Conservation (phyloP, 345 rosid species). For the Lepidium africanum region DNA sequence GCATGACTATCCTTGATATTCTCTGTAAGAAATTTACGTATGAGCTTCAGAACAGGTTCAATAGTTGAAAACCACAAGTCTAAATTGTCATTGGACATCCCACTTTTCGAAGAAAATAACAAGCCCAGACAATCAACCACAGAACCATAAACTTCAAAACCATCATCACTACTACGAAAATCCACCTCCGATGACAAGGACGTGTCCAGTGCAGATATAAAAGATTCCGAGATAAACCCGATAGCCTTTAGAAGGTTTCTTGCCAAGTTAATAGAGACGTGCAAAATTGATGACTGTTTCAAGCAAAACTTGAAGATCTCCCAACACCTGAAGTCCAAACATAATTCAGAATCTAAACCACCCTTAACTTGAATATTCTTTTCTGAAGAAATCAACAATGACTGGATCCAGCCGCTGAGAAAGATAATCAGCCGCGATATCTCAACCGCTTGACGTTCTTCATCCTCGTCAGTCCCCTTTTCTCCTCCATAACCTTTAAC, state of each 20-base stretch:
- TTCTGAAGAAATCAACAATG: conserved; percentile 41
- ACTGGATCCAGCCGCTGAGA: conserved; percentile 75
- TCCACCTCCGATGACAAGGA: conserved; percentile 18
- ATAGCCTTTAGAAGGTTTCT: conserved; percentile 55
- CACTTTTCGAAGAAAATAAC: conserved; percentile 49
- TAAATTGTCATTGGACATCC: conserved; percentile 56
- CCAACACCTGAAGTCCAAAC: conserved; percentile 80
- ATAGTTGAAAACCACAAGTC: conserved; percentile 63
- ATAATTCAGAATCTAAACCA: conserved; percentile 23
- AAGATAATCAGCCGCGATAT: conserved; percentile 47
- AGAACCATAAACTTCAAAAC: conserved; percentile 36
- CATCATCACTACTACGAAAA: conserved; percentile 34
- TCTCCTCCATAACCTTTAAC: conserved; percentile 25
- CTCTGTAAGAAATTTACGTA: conserved; percentile 31
- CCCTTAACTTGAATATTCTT: conserved; percentile 32
- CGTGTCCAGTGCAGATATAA: conserved; percentile 27
- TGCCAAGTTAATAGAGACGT: conserved; percentile 46
- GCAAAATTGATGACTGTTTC: conserved; percentile 47
- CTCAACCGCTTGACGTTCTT: conserved; percentile 52
- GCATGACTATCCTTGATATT: conserved; percentile 34
- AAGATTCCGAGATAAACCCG: conserved; percentile 32
- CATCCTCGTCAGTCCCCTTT: conserved; percentile 27
- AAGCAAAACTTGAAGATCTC: conserved; percentile 63
- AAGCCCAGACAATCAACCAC: conserved; percentile 54
- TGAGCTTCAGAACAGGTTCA: conserved; percentile 45